These are phyloP conservation scores for Xenoacremonium recifei DNA, from an alignment of 2,329 filamentous ascomycete genomes.

Conservation along the genomic window DNA sequence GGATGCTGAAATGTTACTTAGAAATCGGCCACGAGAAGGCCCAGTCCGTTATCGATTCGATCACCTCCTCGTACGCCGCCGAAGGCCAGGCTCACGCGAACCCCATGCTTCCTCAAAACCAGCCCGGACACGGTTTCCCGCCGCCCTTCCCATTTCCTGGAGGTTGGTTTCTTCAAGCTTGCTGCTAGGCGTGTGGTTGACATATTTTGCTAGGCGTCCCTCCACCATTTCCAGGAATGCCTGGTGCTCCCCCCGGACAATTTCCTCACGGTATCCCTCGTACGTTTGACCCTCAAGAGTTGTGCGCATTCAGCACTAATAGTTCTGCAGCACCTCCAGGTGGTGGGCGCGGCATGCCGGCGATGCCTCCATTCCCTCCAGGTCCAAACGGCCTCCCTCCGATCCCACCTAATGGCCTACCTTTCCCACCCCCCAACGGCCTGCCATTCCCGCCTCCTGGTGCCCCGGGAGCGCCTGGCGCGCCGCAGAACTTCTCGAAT, in stretches of 20 bases:
- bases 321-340: conserved; percentile 42
- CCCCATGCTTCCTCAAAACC: conserved; percentile 74
- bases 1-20: conserved; percentile 32
- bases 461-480: conserved; percentile 24
- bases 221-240: conserved; percentile 58
- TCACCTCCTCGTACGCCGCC: conserved; percentile 91
- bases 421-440: conserved; percentile 39
- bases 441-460: conserved; percentile 24
- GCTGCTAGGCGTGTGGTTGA: conserved; percentile 8
- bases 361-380: conserved; percentile 31
- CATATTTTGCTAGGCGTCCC: conserved; percentile 46
- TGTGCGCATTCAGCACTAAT: conserved; percentile 9
- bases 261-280: conserved; percentile 48
- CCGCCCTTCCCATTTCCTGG: conserved; percentile 64
- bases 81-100: conserved; percentile 87
- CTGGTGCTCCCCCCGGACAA: conserved; percentile 38
- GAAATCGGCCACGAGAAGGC: conserved; percentile 99
- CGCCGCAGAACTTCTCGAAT: conserved; percentile 33
- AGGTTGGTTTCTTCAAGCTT: conserved; percentile 31
- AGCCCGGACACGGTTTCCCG: conserved; percentile 52
- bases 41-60: conserved; percentile 96
- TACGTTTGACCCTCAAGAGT: conserved; percentile 37
- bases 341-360: conserved; percentile 50
- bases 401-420: conserved; percentile 23
- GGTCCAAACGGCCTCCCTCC: conserved; percentile 36